A percentile compares a stretch with the other conserved stretches of the same genome.
phyloP scores from a whole-genome alignment of 2,329 filamentous ascomycete species.

The Triangularia verruculosa region DNA sequence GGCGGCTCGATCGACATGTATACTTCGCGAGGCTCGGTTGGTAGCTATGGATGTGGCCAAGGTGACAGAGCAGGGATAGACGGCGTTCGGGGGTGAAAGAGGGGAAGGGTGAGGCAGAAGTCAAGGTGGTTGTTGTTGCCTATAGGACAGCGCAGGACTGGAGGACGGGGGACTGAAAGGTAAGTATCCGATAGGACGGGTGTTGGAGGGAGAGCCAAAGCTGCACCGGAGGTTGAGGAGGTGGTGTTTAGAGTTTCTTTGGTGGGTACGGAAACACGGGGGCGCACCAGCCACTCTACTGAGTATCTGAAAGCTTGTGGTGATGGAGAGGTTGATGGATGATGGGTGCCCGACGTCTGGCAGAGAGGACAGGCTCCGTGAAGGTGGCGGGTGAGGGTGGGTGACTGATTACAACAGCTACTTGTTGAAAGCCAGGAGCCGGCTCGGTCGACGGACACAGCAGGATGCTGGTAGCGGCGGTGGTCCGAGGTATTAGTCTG shows the following conservation, averaged over 20 bases:
- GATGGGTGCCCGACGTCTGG: conserved; percentile 3
- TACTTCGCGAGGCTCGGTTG: conserved; percentile 19
- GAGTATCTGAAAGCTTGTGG: conserved; percentile 1
- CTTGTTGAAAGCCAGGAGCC: conserved; percentile 21
- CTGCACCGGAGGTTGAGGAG: conserved; percentile 5
- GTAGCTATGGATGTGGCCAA: conserved; percentile 14
- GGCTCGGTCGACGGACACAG: conserved; percentile 5
- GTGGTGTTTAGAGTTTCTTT: conserved; percentile 11
- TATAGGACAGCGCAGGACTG: conserved; percentile 9
- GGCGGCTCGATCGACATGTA: conserved; percentile 34
- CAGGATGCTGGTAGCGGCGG: background rate
- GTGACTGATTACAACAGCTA: background rate
- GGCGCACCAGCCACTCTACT: background rate
- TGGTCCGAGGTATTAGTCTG: conserved; percentile 5
- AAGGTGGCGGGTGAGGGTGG: background rate
- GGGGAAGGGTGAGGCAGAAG: conserved; percentile 17
- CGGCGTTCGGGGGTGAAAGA: background rate
- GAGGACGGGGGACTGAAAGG: conserved; percentile 23
- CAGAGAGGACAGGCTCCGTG: background rate
- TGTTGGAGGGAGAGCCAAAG: background rate
- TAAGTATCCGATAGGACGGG: conserved; percentile 27
- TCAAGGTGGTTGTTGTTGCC: background rate
- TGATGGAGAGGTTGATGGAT: conserved; percentile 6
- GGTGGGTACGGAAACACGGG: conserved; percentile 8
- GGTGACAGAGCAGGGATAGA: background rate